A percentile compares a stretch with the other conserved stretches of the same genome.
Conservation (phyloP, 2,329 filamentous ascomycete species). For the Monosporascus ibericus region DNA sequence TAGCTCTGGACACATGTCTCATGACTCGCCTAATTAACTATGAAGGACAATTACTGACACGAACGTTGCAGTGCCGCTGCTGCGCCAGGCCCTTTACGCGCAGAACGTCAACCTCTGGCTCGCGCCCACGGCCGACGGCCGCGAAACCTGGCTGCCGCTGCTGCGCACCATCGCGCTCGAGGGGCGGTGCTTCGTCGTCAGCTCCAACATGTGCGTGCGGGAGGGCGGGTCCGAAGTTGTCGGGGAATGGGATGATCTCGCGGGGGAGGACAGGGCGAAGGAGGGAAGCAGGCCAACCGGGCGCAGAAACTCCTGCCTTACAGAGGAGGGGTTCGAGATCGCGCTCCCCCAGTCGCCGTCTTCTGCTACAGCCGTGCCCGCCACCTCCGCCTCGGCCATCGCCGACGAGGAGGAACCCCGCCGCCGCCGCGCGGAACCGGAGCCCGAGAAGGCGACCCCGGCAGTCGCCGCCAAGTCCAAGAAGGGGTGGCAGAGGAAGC, state of each 20-base stretch:
- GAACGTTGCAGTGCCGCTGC: slow-evolving; percentile 56
- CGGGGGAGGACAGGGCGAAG: not conserved
- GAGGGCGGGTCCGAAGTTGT: slow-evolving; percentile 50
- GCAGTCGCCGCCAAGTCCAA: slow-evolving; percentile 9
- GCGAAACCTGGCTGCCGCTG: slow-evolving; percentile 76
- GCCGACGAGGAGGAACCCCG: slow-evolving; percentile 47
- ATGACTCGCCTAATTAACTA: too few species aligned
- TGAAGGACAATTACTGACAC: too few species aligned
- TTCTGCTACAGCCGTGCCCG: not conserved
- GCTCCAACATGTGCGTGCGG: slow-evolving; percentile 74
- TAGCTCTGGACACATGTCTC: too few species aligned
- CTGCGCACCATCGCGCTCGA: slow-evolving; percentile 79
- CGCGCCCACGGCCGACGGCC: slow-evolving; percentile 79
- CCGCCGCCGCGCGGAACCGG: slow-evolving; percentile 45
- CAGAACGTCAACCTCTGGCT: slow-evolving; percentile 92
- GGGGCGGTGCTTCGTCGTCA: slow-evolving; percentile 78
- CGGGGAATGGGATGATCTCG: slow-evolving; percentile 16
- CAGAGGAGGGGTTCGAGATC: slow-evolving; percentile 42
- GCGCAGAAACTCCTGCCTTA: slow-evolving; percentile 32
- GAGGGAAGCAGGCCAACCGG: not conserved
- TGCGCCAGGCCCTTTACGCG: slow-evolving; percentile 75
- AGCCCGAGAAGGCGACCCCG: not conserved
- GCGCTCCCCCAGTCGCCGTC: slow-evolving; percentile 30
- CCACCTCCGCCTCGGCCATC: slow-evolving; percentile 15
- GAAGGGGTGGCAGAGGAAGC: slow-evolving; percentile 12